phyloP scores from a whole-genome alignment of 768 basidiomycete species.

The Boletus speciosus region DNA sequence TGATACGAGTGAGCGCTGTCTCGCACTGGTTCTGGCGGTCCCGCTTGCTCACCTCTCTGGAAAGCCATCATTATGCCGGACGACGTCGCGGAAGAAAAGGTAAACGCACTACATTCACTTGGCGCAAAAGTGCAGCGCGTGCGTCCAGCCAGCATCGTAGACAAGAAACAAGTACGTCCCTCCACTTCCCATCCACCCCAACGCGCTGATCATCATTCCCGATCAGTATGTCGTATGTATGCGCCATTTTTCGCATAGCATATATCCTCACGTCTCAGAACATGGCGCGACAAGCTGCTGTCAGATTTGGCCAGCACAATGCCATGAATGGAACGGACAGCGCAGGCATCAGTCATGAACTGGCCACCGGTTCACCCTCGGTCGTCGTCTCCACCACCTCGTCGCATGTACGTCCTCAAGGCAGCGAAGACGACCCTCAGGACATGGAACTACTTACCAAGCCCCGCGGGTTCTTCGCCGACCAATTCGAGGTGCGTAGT shows the following conservation, averaged over 20 bases:
- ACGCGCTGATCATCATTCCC: background rate
- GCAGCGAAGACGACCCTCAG: constrained; percentile 29
- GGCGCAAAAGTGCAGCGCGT: constrained; percentile 90
- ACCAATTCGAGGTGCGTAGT: constrained; percentile 79
- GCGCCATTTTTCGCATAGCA: background rate
- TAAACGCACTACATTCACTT: constrained; percentile 74
- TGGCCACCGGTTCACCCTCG: constrained; percentile 44
- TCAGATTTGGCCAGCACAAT: constrained; percentile 58
- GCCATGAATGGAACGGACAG: constrained; percentile 11
- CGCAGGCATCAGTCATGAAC: constrained; percentile 28
- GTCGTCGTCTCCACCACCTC: constrained; percentile 54
- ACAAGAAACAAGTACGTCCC: constrained; percentile 80
- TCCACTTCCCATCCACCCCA: background rate
- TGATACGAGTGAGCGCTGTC: constrained; percentile 58
- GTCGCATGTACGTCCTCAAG: constrained; percentile 36
- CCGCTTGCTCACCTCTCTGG: background rate
- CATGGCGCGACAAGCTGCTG: constrained; percentile 76
- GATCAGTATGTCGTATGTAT: constrained; percentile 61
- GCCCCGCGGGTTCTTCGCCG: constrained; percentile 88
- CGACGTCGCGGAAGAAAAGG: constrained; percentile 89
- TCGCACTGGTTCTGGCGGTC: too few relatives aligned
- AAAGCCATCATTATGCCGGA: constrained; percentile 88
- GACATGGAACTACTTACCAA: constrained; percentile 44
- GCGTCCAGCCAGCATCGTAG: constrained; percentile 93
- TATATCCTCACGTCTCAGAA: constrained; percentile 50